A percentile compares a stretch with the other conserved stretches of the same genome.
Evolutionary conservation across 179 eudicot genomes (phyloP).

Genomic region (Amaranthus tricolor): DNA sequence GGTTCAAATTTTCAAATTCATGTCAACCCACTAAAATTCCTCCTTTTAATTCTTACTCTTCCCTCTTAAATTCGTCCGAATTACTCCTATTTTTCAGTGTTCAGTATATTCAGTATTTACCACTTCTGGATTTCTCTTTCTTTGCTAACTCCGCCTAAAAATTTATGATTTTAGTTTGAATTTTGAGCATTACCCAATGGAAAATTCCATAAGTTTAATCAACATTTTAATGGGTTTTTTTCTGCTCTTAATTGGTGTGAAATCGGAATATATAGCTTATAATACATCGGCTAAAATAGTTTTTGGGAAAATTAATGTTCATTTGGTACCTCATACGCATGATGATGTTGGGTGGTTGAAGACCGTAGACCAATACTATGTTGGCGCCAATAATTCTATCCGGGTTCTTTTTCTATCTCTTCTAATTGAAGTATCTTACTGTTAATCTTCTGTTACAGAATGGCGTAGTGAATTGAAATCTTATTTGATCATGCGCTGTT

Average conservation of each 20-base stretch:
- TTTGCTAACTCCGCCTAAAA: neutral
- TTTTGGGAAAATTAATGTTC: conserved; percentile 65
- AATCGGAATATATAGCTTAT: conserved; percentile 60
- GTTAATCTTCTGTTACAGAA: neutral
- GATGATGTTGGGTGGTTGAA: conserved; percentile 97
- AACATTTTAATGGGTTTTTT: conserved; percentile 13
- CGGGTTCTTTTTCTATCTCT: conserved; percentile 41
- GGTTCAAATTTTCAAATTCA: neutral
- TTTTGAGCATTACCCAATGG: neutral
- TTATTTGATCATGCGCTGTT: conserved; percentile 4
- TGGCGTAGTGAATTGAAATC: neutral
- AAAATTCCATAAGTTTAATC: conserved; percentile 1
- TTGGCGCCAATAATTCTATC: conserved; percentile 74
- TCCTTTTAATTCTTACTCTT: neutral
- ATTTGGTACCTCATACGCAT: conserved; percentile 92
- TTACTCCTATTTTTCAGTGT: too few species aligned
- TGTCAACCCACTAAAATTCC: conserved; percentile 12
- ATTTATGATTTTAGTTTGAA: too few species aligned
- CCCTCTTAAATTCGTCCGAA: neutral
- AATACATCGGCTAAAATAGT: conserved; percentile 47
- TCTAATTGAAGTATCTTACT: neutral
- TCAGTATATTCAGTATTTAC: too few species aligned
- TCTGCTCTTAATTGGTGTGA: conserved; percentile 10
- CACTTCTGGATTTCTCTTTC: neutral
- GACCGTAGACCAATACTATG: conserved; percentile 85